These are phyloP conservation scores for Solanum raphanifolium DNA, from an alignment of 257 asterid genomes.

Conservation along the genomic window DNA sequence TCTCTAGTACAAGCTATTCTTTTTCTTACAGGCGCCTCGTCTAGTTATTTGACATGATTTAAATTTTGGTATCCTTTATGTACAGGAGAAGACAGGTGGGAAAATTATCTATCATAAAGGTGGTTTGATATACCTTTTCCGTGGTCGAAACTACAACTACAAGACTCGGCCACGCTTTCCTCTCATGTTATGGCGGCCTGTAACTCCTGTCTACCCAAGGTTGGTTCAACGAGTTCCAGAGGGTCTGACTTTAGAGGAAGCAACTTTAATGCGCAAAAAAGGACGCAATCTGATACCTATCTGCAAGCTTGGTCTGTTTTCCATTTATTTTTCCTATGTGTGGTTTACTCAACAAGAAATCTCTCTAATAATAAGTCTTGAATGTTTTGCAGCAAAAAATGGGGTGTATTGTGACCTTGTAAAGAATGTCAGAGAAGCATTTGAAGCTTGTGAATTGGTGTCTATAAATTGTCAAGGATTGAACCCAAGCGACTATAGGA, in stretches of 20 bases:
- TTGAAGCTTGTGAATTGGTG: slow-evolving; percentile 87
- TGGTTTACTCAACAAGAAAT: background rate
- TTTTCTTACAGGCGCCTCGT: background rate
- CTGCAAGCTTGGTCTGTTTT: slow-evolving; percentile 69
- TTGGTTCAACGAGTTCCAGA: slow-evolving; percentile 60
- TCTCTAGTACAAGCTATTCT: background rate
- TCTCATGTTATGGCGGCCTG: slow-evolving; percentile 94
- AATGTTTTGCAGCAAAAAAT: slow-evolving; percentile 65
- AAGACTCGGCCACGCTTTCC: slow-evolving; percentile 67
- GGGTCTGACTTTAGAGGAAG: slow-evolving; percentile 79
- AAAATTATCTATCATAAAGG: slow-evolving; percentile 64
- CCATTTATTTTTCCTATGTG: background rate
- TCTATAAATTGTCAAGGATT: slow-evolving; percentile 80
- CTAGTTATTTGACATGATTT: background rate
- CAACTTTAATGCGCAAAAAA: slow-evolving; percentile 63
- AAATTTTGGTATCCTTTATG: background rate
- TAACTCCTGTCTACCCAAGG: slow-evolving; percentile 81
- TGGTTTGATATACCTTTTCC: slow-evolving; percentile 70
- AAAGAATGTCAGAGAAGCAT: slow-evolving; percentile 70
- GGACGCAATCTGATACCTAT: slow-evolving; percentile 64
- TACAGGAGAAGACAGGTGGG: slow-evolving; percentile 88
- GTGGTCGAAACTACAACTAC: slow-evolving; percentile 86
- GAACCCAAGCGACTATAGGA: slow-evolving; percentile 72
- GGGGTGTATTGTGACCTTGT: slow-evolving; percentile 74
- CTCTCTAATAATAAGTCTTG: slow-evolving; percentile 7